Evolutionary conservation across 257 asterid genomes (phyloP).

Genomic region (Solanum bulbocastanum): DNA sequence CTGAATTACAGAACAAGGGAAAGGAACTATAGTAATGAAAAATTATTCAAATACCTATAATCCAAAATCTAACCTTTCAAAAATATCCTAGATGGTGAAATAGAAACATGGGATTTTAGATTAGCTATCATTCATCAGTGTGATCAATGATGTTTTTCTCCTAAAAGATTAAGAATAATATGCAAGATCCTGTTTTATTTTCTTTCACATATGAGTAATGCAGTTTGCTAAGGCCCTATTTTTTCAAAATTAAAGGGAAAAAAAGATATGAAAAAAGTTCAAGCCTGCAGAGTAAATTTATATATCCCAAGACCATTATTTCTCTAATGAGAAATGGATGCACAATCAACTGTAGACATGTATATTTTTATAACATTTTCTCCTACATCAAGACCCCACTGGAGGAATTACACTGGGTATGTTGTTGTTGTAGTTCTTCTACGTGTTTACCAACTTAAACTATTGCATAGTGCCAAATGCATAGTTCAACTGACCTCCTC

Average conservation of each 20-base stretch:
- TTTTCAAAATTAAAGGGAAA: background rate
- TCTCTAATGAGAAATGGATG: background rate
- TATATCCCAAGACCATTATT: background rate
- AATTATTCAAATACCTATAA: background rate
- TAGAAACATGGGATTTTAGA: background rate
- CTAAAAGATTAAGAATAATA: background rate
- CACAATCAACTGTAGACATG: background rate
- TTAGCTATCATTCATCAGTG: background rate
- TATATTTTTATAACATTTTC: background rate
- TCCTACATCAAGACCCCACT: background rate
- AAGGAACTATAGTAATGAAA: background rate
- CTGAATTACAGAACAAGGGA: background rate
- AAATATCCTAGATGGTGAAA: background rate
- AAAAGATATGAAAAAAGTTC: background rate
- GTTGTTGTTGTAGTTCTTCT: background rate
- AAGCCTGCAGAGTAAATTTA: background rate
- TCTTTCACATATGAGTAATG: background rate
- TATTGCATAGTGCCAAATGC: background rate
- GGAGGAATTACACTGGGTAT: background rate
- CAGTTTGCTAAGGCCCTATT: background rate
- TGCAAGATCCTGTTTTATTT: background rate
- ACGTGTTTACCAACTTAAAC: background rate
- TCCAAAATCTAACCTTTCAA: background rate
- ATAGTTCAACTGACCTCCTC: constrained; percentile 62
- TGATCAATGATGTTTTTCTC: background rate